These are phyloP conservation scores for Tephrocybe sp. DNA, from an alignment of 768 basidiomycete species.

Conservation along the genomic window DNA sequence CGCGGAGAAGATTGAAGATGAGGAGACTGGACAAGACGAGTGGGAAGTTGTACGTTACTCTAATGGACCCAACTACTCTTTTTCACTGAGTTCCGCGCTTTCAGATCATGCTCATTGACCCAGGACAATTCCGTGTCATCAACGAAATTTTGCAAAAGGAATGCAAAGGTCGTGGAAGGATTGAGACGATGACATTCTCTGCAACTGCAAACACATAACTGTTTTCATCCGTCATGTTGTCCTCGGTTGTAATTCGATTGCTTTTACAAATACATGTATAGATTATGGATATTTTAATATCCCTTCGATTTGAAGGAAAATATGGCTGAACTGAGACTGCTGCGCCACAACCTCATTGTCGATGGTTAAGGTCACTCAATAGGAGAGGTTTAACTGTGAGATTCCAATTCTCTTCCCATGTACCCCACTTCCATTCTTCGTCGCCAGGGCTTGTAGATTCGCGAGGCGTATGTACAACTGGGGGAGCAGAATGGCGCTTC, in stretches of 20 bases:
- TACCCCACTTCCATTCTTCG: constrained; percentile 55
- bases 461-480: constrained; percentile 20
- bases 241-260: not conserved
- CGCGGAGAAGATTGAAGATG: constrained; percentile 82
- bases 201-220: constrained; percentile 45
- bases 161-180: constrained; percentile 79
- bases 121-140: constrained; percentile 84
- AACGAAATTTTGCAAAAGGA: constrained; percentile 90
- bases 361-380: constrained; percentile 20
- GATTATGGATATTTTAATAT: not conserved
- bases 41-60: constrained; percentile 78
- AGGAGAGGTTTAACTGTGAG: constrained; percentile 60
- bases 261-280: not conserved
- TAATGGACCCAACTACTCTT: not conserved
- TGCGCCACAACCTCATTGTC: constrained; percentile 8
- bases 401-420: constrained; percentile 89
- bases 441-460: constrained; percentile 19
- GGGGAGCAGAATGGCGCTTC: constrained; percentile 22
- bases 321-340: too few relatives aligned
- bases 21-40: constrained; percentile 67
- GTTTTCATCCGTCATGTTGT: not conserved
- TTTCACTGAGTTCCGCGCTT: constrained; percentile 1
- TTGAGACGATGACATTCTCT: constrained; percentile 80
- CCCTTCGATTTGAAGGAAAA: too few relatives aligned
- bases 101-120: constrained; percentile 90